Base-by-base conservation (phyloP, 75 land plant genomes). In the Isoetes taiwanensis region DNA sequence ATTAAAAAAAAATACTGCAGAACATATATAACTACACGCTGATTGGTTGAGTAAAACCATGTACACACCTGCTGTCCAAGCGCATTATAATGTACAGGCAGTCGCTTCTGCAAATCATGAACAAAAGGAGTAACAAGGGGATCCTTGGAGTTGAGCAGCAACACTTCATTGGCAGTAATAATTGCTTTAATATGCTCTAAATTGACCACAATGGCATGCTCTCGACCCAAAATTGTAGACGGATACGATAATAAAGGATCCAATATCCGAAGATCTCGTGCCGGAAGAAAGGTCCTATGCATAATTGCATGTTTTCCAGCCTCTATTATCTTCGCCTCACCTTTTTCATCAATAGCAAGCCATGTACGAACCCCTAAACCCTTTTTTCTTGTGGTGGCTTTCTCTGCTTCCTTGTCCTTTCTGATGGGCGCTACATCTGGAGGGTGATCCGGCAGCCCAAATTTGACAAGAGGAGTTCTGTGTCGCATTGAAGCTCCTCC, bases 241-340 rank as follows among this genome's bases (percentile, higher is more conserved):
- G 89, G 89, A 57, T 85, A 82, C 10, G 75, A 66, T 3, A 85
- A 32, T 39, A 82, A 50, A 0, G 89, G 82, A 46, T 85, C 90
- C 28, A 85, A 56, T n/a, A 85, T 46, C 24, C 90, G 61, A 0
- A 85, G 71, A 37, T 85, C 90, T 2, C 91, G 82, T 9, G 91
- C 83, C 11, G 70, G 73, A 32, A 86, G 63, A 26, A 57, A 68
- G 0, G 74, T 62, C 4, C 81, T 63, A 5, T 58, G 65, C 91
- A 86, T 83, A 19, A 86, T 77, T 14, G 65, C 72, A 31, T 79
- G 66, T 61, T 85, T 85, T 10, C 66, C 90, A 16, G 74, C 66
- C 58, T 85, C 86, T 29, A 75, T 23, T 17, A 72, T 58, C 27
- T 58, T 39, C 16, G 78, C 19, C 6, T 65, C 41, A 11, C 90